Evolutionary conservation across 2,329 filamentous ascomycete species (phyloP).

Genomic region (Claviceps paspali): DNA sequence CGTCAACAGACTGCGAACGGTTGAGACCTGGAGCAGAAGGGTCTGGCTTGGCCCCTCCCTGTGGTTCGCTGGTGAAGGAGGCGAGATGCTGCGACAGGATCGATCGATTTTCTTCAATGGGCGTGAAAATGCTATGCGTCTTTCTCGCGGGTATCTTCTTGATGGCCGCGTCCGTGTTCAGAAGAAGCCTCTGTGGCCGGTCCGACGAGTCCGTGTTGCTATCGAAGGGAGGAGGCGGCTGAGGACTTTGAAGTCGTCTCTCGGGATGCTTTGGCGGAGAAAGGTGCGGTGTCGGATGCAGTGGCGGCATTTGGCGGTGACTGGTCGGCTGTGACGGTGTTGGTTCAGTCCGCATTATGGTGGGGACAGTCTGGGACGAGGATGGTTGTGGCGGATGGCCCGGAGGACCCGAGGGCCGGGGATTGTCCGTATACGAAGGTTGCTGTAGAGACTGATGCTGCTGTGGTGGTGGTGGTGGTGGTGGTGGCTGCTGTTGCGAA

Average conservation of each 20-base stretch:
- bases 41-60: slow-evolving; percentile 23
- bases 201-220: slow-evolving; percentile 34
- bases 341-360: slow-evolving; percentile 35
- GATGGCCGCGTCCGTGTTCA: slow-evolving; percentile 36
- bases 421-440: slow-evolving; percentile 62
- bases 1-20: slow-evolving; percentile 51
- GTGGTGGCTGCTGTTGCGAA: neutral
- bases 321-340: slow-evolving; percentile 44
- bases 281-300: slow-evolving; percentile 30
- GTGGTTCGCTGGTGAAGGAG: slow-evolving; percentile 44
- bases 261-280: slow-evolving; percentile 33
- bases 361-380: slow-evolving; percentile 31
- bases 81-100: slow-evolving; percentile 74
- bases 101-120: slow-evolving; percentile 84
- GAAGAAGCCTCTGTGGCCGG: slow-evolving; percentile 27
- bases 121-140: slow-evolving; percentile 89
- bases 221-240: slow-evolving; percentile 32
- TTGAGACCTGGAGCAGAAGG: slow-evolving; percentile 15
- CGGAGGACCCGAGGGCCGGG: slow-evolving; percentile 57
- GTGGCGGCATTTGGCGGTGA: slow-evolving; percentile 24
- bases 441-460: slow-evolving; percentile 22
- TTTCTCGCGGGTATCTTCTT: slow-evolving; percentile 60
- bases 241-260: slow-evolving; percentile 33
- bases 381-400: slow-evolving; percentile 44
- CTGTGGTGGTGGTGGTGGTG: no score